A percentile compares a stretch with the other conserved stretches of the same genome.
These are phyloP conservation scores for Aspergillus aculeatinus DNA, from an alignment of 2,329 filamentous ascomycete genomes.

Conservation along the genomic window DNA sequence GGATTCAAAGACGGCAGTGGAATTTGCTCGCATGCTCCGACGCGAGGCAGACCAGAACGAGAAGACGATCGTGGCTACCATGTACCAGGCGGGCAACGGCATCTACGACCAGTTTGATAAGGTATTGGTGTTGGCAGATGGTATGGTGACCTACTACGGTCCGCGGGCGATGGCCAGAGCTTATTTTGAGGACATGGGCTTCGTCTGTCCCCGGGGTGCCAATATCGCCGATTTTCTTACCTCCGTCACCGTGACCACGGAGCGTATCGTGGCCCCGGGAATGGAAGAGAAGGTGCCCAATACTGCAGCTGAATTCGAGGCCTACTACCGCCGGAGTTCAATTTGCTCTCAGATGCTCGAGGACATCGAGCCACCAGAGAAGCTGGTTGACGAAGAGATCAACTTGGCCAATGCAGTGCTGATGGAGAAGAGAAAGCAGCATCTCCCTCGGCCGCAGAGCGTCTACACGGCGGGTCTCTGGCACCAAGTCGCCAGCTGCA, in stretches of 20 bases:
- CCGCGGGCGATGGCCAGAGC: constrained; percentile 55
- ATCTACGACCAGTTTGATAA: constrained; percentile 70
- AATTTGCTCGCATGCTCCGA: constrained; percentile 58
- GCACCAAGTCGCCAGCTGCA: constrained; percentile 48
- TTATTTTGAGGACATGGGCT: constrained; percentile 65
- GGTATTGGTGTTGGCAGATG: constrained; percentile 64
- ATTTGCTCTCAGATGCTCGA: constrained; percentile 53
- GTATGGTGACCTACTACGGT: constrained; percentile 64
- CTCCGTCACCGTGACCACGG: constrained; percentile 58
- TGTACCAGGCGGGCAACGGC: constrained; percentile 68
- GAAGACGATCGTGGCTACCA: constrained; percentile 59
- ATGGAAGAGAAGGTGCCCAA: constrained; percentile 33
- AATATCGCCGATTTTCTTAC: constrained; percentile 67
- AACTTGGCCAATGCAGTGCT: constrained; percentile 30
- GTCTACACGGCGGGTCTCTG: constrained; percentile 33
- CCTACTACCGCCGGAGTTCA: constrained; percentile 50
- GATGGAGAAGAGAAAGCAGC: constrained; percentile 32
- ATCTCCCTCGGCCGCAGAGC: constrained; percentile 31
- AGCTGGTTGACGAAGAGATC: constrained; percentile 30
- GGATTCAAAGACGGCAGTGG: constrained; percentile 63
- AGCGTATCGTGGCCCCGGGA: constrained; percentile 41
- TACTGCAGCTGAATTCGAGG: constrained; percentile 46
- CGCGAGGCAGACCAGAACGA: constrained; percentile 61
- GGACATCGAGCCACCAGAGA: constrained; percentile 41
- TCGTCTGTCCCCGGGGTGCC: constrained; percentile 59